Evolutionary conservation across 2,329 filamentous ascomycete genomes (phyloP), one percentile per base, ranked within the genome.

Genomic region (Epichloe festucae): DNA sequence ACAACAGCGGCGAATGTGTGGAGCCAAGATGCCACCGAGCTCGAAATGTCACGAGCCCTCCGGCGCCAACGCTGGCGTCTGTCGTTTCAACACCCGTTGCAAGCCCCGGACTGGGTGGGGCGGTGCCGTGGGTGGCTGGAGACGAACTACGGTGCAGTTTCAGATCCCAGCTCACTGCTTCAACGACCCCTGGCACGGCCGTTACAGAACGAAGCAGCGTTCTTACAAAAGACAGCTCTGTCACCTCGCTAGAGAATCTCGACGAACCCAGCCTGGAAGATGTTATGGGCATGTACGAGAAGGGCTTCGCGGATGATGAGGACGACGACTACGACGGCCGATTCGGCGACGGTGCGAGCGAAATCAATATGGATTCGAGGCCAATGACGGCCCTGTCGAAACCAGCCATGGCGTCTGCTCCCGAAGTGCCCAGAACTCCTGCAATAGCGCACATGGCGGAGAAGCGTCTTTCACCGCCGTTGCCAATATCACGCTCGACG

Each of bases 171-270:
- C 64, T 75, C 49, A 76, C 77, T 17, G 64, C 71, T 38, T 79
- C 77, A 3, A 77, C 76, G 5, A 69, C 71, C 27, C 76, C 75
- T 35, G 89, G 84, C 23, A 78, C 76, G 2, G 58, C 66, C 5
- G 81, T 83, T n/a, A 94, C 88, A 1, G 87, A 91, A 62, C 78
- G 87, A 55, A 94, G 87, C 65, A 95, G 89, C 62, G 75, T 93
- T 48, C 66, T 84, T 56, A 93, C 89, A 3, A 89, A 87, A 59
- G 80, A 81, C 54, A 94, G 86, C 70, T 89, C 86, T 2, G 75
- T 83, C 50, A 85, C 70, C 69, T 93, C 73, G 55, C 76, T 75
- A 66, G 67, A 64, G 40, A 66, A 70, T 15, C 73, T 77, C 54
- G 79, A 82, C 56, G 78, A 77, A 41, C 72, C 78, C 51, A 82